Evolutionary conservation across 2,329 filamentous ascomycete genomes (phyloP), one percentile per base, ranked within the genome.

Genomic region (Neonectria faginata): DNA sequence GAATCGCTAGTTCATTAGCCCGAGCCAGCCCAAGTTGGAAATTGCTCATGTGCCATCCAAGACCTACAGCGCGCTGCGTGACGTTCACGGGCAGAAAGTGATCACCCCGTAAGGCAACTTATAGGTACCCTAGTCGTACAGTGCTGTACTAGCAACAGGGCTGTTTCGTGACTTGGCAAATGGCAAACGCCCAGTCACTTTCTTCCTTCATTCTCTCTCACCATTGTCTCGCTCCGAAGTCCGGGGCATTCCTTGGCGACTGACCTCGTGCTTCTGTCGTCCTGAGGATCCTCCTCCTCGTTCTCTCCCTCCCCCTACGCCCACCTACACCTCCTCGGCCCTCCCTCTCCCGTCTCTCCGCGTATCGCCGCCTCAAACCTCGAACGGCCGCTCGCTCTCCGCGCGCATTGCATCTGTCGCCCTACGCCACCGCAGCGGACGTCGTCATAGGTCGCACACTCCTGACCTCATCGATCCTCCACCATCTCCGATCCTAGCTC

Each of bases 11-110:
- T 10, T 8, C 8, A 29, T 29, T 36, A 41, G 16, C 22, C 31
- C 29, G 22, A 20, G 18, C 33, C n/a, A 14, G 41, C 64, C 41
- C 31, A 48, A 53, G 36, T 53, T 62, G 68, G 62, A 65, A 68
- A 69, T 60, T 66, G 57, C 29, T 54, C 66, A 60, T 62, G 66
- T 69, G 70, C 55, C 39, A 18, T 41, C 39, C 39, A 41, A 18
- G 39, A 41, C 39, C 39, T 41, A 16, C 39, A 41, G 39, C 39
- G 39, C 16, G 39, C 39, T 41, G n/a, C 14, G n/a, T 16, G n/a
- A 29, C 29, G 8, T 10, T 8, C 7, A 25, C 20, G 18, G 42
- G 11, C 11, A 41, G 39, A 5, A n/a, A n/a, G 39, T 41, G 39
- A 41, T 41, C 39, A 10, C 39, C 16, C 39, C 16, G 25, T 25